phyloP scores from a whole-genome alignment of 1,284 basidiomycete genomes.

The Fomitopsis palustris region DNA sequence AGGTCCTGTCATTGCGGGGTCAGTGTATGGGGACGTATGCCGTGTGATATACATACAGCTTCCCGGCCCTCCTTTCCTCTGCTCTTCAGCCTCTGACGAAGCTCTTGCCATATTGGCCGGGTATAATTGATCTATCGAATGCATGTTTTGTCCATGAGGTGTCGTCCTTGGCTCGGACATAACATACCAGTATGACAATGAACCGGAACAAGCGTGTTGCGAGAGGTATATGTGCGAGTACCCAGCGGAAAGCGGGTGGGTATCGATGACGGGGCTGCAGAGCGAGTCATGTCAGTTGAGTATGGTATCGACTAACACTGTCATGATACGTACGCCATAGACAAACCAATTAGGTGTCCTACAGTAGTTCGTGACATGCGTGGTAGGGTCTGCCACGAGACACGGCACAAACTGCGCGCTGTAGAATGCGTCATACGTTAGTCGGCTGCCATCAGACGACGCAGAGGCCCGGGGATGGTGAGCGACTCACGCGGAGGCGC shows the following conservation, averaged over 20 bases:
- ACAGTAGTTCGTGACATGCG: slow-evolving; percentile 42
- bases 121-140: background rate
- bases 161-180: background rate
- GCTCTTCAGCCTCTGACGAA: background rate
- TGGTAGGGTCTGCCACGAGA: slow-evolving; percentile 36
- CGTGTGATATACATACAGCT: background rate
- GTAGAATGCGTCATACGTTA: background rate
- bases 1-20: slow-evolving; percentile 15
- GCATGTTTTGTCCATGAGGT: background rate
- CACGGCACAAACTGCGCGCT: slow-evolving; percentile 44
- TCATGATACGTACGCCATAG: slow-evolving; percentile 28
- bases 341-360: slow-evolving; percentile 44
- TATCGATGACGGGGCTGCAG: slow-evolving; percentile 31
- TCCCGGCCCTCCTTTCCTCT: background rate
- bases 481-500: slow-evolving; percentile 27
- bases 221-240: slow-evolving; percentile 38
- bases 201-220: slow-evolving; percentile 34
- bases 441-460: background rate
- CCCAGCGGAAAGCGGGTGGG: slow-evolving; percentile 29
- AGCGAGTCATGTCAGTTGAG: slow-evolving; percentile 4
- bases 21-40: too few relatives aligned
- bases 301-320: background rate
- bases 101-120: background rate
- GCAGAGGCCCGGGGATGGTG: background rate
- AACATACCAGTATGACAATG: slow-evolving; percentile 29